These are phyloP conservation scores for Oryza meridionalis DNA, from an alignment of 176 grass and related monocot genomes.

Conservation along the genomic window DNA sequence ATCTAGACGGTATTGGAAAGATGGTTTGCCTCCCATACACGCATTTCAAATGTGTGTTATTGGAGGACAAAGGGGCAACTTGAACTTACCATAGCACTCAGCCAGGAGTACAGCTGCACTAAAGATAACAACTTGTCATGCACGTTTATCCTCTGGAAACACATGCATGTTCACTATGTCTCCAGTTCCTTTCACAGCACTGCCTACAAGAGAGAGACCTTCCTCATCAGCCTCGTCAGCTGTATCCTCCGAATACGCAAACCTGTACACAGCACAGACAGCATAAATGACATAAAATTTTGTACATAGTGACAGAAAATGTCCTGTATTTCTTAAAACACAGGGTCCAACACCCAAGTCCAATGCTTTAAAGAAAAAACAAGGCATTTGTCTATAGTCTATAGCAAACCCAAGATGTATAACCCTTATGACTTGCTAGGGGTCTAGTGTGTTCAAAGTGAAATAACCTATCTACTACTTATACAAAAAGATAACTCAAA, in stretches of 20 bases:
- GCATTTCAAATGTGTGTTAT: not conserved
- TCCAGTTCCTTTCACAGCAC: constrained; percentile 77
- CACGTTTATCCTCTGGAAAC: constrained; percentile 94
- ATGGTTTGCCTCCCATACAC: not conserved
- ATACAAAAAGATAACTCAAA: constrained; percentile 12
- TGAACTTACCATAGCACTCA: constrained; percentile 61
- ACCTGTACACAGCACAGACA: constrained; percentile 57
- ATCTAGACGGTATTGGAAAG: not conserved
- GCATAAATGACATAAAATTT: constrained; percentile 20
- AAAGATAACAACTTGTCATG: constrained; percentile 51
- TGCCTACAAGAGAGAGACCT: constrained; percentile 79
- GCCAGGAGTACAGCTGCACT: constrained; percentile 41
- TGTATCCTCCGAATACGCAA: constrained; percentile 87
- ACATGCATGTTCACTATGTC: constrained; percentile 85
- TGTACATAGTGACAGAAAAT: not conserved
- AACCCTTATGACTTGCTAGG: not conserved
- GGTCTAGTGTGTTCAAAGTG: not conserved
- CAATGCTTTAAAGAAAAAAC: not conserved
- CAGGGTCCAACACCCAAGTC: not conserved
- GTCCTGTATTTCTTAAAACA: not conserved
- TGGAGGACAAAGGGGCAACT: constrained; percentile 6
- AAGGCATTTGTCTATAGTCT: not conserved
- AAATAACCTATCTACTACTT: not conserved
- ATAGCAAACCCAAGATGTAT: not conserved
- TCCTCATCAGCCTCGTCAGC: constrained; percentile 90